Conservation (phyloP, 139 green algal species). For the Chlorella sp. region DNA sequence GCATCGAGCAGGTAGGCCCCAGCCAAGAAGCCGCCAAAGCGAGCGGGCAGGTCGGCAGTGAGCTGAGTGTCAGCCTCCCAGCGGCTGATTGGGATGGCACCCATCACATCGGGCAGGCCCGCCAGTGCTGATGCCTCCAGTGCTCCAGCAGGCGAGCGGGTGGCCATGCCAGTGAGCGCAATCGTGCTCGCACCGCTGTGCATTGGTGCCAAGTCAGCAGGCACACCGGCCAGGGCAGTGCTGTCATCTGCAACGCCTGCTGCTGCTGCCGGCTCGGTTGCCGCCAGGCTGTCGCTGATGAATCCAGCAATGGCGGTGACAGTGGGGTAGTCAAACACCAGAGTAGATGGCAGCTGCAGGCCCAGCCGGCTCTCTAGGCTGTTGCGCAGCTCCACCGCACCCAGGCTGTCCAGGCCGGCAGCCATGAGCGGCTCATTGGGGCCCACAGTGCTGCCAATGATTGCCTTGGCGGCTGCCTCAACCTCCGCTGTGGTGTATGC, state of each 20-base stretch:
- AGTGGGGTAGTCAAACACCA: slow-evolving; percentile 74
- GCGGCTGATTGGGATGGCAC: slow-evolving; percentile 6
- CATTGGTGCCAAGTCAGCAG: too few relatives aligned
- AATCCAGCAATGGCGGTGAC: slow-evolving; percentile 43
- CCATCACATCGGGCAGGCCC: slow-evolving; percentile 13
- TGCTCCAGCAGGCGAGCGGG: slow-evolving; percentile 10
- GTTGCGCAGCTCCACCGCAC: slow-evolving; percentile 52
- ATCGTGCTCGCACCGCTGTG: too few relatives aligned
- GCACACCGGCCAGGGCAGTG: too few relatives aligned
- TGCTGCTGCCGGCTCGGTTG: background rate
- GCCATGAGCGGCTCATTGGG: slow-evolving; percentile 65
- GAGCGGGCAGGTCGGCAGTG: slow-evolving; percentile 26
- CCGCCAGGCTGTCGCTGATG: slow-evolving; percentile 2
- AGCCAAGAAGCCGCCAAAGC: slow-evolving; percentile 75
- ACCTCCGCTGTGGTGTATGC: slow-evolving; percentile 48
- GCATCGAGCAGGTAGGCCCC: slow-evolving; percentile 68
- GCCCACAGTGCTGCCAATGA: slow-evolving; percentile 50
- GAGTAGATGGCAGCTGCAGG: slow-evolving; percentile 48
- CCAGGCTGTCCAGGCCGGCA: slow-evolving; percentile 71
- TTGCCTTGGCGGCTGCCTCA: slow-evolving; percentile 45
- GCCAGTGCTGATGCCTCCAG: background rate
- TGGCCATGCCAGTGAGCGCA: background rate
- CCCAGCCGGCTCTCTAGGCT: slow-evolving; percentile 48
- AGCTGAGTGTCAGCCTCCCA: slow-evolving; percentile 31
- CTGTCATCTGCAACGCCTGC: background rate